Conservation (phyloP, 768 basidiomycete species). For the Boletellus sp. region DNA sequence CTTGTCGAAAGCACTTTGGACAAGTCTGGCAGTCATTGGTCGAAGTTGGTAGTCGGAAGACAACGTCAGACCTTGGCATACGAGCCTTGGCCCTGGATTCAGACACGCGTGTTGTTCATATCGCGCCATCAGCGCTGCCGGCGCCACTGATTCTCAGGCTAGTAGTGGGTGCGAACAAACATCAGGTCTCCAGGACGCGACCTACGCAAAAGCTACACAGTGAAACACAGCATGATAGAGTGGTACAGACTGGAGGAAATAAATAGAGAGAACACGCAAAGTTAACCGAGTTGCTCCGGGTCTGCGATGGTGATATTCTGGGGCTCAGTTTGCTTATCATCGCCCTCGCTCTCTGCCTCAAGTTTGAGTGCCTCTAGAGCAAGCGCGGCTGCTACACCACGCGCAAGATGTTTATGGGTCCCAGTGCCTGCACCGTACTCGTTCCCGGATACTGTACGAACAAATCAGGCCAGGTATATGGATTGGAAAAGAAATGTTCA, state of each 20-base stretch:
- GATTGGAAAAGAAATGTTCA: conserved; percentile 25
- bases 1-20: conserved; percentile 3
- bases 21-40: conserved; percentile 9
- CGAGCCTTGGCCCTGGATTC: conserved; percentile 6
- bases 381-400: conserved; percentile 35
- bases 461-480: conserved; percentile 11
- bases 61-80: conserved; percentile 8
- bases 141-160: background rate
- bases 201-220: conserved; percentile 6
- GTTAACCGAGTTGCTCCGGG: background rate
- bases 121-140: conserved; percentile 4
- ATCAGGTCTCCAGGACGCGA: conserved; percentile 6
- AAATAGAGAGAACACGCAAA: background rate
- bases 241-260: conserved; percentile 1
- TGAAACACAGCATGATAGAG: background rate
- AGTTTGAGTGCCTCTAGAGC: conserved; percentile 37
- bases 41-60: conserved; percentile 3
- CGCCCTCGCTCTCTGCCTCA: conserved; percentile 17
- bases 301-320: background rate
- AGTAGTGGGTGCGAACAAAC: conserved; percentile 7
- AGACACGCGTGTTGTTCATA: conserved; percentile 6
- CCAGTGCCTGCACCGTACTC: conserved; percentile 49
- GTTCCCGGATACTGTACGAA: conserved; percentile 46
- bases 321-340: conserved; percentile 7
- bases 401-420: conserved; percentile 48